These are phyloP conservation scores for Exophiala viscosa DNA, from an alignment of 2,329 filamentous ascomycete species.

Conservation along the genomic window DNA sequence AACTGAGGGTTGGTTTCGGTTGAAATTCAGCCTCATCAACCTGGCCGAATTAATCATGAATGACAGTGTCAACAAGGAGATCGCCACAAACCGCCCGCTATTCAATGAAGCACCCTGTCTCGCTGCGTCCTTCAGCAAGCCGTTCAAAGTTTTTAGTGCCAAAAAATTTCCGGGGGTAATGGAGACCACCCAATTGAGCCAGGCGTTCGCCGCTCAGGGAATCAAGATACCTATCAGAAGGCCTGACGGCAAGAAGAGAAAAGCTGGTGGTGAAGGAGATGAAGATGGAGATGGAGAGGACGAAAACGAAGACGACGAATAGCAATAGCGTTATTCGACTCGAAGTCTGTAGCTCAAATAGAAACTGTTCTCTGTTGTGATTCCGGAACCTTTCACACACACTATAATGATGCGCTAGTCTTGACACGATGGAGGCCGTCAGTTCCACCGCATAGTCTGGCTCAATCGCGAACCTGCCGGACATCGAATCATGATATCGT, in stretches of 20 bases:
- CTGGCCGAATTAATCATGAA: conserved; percentile 54
- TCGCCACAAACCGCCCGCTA: conserved; percentile 5
- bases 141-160: conserved; percentile 90
- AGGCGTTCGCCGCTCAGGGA: conserved; percentile 86
- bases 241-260: conserved; percentile 48
- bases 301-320: conserved; percentile 16
- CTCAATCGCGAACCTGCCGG: no score
- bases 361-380: no score
- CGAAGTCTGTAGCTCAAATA: background rate
- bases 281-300: conserved; percentile 24
- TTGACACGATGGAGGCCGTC: no score
- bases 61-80: conserved; percentile 4
- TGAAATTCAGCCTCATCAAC: conserved; percentile 78
- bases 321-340: background rate
- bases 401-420: no score
- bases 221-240: conserved; percentile 97
- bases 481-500: no score
- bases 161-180: conserved; percentile 99
- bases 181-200: conserved; percentile 85
- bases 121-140: conserved; percentile 78
- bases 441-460: no score
- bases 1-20: conserved; percentile 85
- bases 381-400: no score
- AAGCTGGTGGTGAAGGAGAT: conserved; percentile 44
- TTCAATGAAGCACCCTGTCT: conserved; percentile 58